A percentile compares a stretch with the other conserved stretches of the same genome.
Conservation (phyloP, 2,329 filamentous ascomycete genomes). For the Epicoccum sorghinum region DNA sequence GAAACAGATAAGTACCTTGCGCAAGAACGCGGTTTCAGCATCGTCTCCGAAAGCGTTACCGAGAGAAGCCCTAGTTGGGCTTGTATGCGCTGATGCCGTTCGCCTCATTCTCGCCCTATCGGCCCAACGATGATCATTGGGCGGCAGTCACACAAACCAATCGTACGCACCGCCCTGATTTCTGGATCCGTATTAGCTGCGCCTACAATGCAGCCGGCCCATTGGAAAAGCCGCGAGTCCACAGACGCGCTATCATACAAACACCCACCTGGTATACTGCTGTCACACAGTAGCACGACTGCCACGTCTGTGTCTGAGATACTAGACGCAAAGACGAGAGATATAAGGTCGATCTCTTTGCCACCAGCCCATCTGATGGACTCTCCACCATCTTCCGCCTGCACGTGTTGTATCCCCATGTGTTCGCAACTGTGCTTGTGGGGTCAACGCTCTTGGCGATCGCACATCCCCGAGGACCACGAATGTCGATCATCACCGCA, state of each 20-base stretch:
- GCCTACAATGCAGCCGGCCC: conserved; percentile 6
- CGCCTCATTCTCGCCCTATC: conserved; percentile 38
- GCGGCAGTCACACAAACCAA: conserved; percentile 29
- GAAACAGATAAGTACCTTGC: conserved; percentile 19
- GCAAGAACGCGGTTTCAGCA: conserved; percentile 12
- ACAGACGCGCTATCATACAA: conserved; percentile 13
- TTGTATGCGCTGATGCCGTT: conserved; percentile 34
- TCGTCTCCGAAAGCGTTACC: conserved; percentile 3
- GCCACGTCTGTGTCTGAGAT: conserved; percentile 27
- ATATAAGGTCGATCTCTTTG: conserved; percentile 36
- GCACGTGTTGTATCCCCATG: neutral
- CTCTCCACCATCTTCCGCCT: conserved; percentile 6
- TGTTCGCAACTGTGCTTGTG: conserved; percentile 5
- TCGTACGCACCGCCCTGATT: conserved; percentile 18
- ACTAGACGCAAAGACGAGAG: conserved; percentile 13
- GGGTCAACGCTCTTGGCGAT: conserved; percentile 20
- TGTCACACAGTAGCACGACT: conserved; percentile 20
- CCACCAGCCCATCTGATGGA: conserved; percentile 21
- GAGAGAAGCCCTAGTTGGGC: conserved; percentile 29
- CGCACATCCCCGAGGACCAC: neutral
- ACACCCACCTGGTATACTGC: conserved; percentile 10
- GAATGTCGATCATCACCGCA: conserved; percentile 24
- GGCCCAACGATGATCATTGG: conserved; percentile 35
- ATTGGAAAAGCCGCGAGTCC: conserved; percentile 10
- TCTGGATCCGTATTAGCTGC: conserved; percentile 11